Base-by-base conservation (phyloP, 78 protist genomes). In the Dictyostelium firmibasis region DNA sequence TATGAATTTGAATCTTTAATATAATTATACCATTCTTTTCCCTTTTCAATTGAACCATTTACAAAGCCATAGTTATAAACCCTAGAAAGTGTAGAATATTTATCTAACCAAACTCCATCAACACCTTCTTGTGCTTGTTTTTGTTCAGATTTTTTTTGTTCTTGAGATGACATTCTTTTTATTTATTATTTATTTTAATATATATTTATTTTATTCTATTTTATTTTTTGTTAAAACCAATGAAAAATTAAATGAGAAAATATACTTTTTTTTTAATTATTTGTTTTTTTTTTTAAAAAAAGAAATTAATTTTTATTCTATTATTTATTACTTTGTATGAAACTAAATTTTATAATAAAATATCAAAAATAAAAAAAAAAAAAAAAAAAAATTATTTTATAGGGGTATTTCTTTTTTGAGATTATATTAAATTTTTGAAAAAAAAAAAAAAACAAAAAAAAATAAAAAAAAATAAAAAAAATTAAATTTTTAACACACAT, bases 1-100 rank as follows among this genome's bases (percentile, higher is more conserved):
- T 78, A 27, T 13, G 93, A 41, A 31, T 64, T 79, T 44, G 60
- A 60, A 23, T 78, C 77, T 41, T 87, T 87, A 60, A 83, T 83
- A 41, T 78, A 87, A 69, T 87, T 78, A 43, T 87, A 87, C 81
- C 69, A 62, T n/a, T 62, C 35, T 33, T 29, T 43, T 7, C 85
- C 72, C 2, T 69, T 14, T 8, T 60, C 44, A 9, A 78, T 41
- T 33, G 93, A 16, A 1, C 23, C 7, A 18, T 44, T 13, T 14
- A 87, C 85, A 6, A 78, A 29, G 20, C 41, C 18, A 74, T 87
- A 87, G 25, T 87, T 82, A 62, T 38, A 36, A 74, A 87, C 60
- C 31, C 85, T 41, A 25, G 84, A 78, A 23, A 87, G 38, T 18
- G 86, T 62, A 23, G 25, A 16, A 47, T 87, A 87, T 43, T 78